Percentiles rank a stretch among this genome's conserved stretches.
phyloP scores from a whole-genome alignment of 2,329 filamentous ascomycete genomes.

The Chaetomiaceae sp. region DNA sequence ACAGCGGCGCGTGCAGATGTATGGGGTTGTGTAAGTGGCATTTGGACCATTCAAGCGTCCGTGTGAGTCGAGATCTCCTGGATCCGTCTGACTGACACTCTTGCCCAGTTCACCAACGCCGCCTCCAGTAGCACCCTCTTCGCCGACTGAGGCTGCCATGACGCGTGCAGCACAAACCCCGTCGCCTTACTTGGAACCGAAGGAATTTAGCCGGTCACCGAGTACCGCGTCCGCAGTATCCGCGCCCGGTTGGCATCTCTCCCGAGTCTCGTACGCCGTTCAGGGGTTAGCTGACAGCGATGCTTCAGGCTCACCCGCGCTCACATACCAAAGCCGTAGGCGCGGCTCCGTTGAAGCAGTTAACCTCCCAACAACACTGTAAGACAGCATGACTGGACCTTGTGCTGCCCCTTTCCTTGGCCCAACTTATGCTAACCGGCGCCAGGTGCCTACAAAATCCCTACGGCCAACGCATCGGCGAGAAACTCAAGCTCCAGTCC shows the following conservation, averaged over 20 bases:
- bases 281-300: no score
- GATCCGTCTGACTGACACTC: no score
- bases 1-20: background rate
- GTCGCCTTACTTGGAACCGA: background rate
- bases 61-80: no score
- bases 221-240: no score
- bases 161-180: no score
- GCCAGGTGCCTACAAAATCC: background rate
- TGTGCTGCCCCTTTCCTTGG: no score
- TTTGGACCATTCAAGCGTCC: no score
- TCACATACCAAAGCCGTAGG: background rate
- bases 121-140: background rate
- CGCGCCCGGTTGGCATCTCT: background rate
- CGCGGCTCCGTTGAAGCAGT: background rate
- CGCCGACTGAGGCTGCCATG: background rate
- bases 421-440: background rate
- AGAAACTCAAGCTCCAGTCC: background rate
- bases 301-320: background rate
- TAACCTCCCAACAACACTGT: background rate
- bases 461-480: conserved; percentile 1
- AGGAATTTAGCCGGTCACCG: no score
- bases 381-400: background rate
- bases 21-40: background rate
- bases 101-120: background rate
- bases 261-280: no score